phyloP scores from a whole-genome alignment of 1,139 yeast genomes.

The Candida sojae region DNA sequence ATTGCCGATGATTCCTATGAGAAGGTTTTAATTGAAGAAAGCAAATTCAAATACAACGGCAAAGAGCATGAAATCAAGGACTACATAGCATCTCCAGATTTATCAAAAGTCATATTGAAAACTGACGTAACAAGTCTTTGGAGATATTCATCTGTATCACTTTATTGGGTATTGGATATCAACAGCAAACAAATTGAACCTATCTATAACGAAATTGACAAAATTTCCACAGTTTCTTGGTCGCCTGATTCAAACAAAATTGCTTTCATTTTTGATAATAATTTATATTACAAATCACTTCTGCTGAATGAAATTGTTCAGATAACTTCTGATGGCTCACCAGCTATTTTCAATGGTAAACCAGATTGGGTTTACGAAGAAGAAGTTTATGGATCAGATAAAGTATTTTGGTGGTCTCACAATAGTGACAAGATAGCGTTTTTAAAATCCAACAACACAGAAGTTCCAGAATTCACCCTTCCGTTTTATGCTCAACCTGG shows the following conservation, averaged over 20 bases:
- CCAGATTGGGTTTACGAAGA: conserved; percentile 99
- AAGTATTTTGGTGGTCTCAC: conserved; percentile 64
- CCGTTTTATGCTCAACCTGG: conserved; percentile 53
- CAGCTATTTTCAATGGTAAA: conserved; percentile 73
- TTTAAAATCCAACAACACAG: conserved; percentile 52
- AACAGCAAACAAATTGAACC: conserved; percentile 27
- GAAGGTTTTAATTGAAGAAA: conserved; percentile 50
- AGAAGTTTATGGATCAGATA: conserved; percentile 60
- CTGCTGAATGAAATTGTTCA: conserved; percentile 22
- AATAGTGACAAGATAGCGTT: conserved; percentile 48
- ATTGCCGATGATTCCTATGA: conserved; percentile 49
- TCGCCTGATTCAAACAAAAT: conserved; percentile 70
- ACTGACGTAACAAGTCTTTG: conserved; percentile 60
- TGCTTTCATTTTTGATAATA: conserved; percentile 66
- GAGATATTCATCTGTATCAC: conserved; percentile 73
- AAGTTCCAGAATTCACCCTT: conserved; percentile 52
- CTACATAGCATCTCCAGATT: conserved; percentile 65
- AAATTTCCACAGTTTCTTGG: conserved; percentile 63
- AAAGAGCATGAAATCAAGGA: conserved; percentile 48
- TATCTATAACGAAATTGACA: conserved; percentile 20
- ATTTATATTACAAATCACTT: conserved; percentile 49
- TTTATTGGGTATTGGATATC: conserved; percentile 58
- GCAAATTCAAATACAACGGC: conserved; percentile 41
- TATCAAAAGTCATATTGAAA: conserved; percentile 53
- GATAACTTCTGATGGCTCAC: conserved; percentile 71